phyloP scores from a whole-genome alignment of 495 filamentous ascomycete genomes.

The Neurospora tetraspora region DNA sequence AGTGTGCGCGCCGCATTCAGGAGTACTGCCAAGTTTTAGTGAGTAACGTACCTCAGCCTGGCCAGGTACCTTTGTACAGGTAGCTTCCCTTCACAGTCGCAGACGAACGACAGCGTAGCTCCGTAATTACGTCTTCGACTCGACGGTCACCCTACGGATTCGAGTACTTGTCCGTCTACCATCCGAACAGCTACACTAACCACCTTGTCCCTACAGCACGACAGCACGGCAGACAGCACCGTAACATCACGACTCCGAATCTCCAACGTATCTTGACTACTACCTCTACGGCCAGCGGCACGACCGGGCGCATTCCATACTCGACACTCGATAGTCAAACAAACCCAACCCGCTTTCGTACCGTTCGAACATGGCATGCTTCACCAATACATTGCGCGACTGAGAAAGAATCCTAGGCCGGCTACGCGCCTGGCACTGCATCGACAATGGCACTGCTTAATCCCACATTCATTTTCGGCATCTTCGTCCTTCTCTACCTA shows the following conservation, averaged over 20 bases:
- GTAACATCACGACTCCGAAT: not conserved
- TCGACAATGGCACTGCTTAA: constrained; percentile 39
- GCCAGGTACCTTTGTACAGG: not conserved
- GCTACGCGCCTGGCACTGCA: not conserved
- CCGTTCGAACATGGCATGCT: constrained; percentile 1
- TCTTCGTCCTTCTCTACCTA: constrained; percentile 78
- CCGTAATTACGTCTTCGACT: not conserved
- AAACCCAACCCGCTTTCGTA: not conserved
- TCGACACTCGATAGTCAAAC: not conserved
- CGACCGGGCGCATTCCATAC: not conserved
- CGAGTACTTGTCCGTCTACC: not conserved
- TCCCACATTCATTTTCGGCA: constrained; percentile 74
- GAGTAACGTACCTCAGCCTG: not conserved
- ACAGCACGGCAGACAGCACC: not conserved
- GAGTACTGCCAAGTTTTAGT: not conserved
- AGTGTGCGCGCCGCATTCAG: not conserved
- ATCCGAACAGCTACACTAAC: not conserved
- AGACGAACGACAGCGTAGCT: not conserved
- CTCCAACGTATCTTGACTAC: not conserved
- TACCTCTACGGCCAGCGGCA: not conserved
- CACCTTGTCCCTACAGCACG: not conserved
- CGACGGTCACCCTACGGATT: not conserved
- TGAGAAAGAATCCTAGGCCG: not conserved
- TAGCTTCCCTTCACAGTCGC: not conserved
- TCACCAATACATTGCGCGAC: not conserved